These are phyloP conservation scores for Sordariomycetes sp. DNA, from an alignment of 2,329 filamentous ascomycete species.

Conservation along the genomic window DNA sequence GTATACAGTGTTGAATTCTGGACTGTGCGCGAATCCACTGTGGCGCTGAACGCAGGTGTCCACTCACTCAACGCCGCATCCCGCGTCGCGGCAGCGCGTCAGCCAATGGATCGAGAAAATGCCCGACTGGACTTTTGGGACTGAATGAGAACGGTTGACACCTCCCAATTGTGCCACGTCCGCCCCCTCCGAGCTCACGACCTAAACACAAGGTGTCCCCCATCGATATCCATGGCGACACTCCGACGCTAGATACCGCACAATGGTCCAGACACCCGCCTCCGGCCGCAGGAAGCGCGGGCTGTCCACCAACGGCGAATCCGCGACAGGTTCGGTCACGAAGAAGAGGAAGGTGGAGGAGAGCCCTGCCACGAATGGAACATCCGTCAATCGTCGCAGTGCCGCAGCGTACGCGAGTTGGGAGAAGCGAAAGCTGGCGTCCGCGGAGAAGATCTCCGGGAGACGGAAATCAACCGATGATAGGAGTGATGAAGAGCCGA, in stretches of 20 bases:
- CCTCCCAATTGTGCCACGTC: not conserved
- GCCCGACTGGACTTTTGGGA: not conserved
- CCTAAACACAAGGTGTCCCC: not conserved
- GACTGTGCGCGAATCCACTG: not conserved
- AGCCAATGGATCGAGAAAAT: not conserved
- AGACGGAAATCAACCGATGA: not conserved
- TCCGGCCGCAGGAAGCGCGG: slow-evolving; percentile 5
- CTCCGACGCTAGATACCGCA: slow-evolving; percentile 1
- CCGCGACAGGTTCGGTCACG: slow-evolving; percentile 3
- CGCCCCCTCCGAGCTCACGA: not conserved
- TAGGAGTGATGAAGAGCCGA: not conserved
- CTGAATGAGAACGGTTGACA: not conserved
- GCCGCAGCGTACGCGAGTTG: not conserved
- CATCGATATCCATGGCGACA: not conserved
- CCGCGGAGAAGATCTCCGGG: not conserved
- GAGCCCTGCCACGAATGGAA: not conserved
- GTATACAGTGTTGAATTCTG: not conserved
- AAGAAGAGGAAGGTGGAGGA: slow-evolving; percentile 2
- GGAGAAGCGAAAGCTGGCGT: not conserved
- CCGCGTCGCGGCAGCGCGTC: not conserved
- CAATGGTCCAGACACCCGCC: slow-evolving; percentile 5
- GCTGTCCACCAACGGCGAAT: slow-evolving; percentile 1
- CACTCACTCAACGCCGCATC: not conserved
- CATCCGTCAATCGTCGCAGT: not conserved
- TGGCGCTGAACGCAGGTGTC: too few relatives aligned